Evolutionary conservation across 805 yeast species (phyloP).

Genomic region (Saccharomycopsis amapae): DNA sequence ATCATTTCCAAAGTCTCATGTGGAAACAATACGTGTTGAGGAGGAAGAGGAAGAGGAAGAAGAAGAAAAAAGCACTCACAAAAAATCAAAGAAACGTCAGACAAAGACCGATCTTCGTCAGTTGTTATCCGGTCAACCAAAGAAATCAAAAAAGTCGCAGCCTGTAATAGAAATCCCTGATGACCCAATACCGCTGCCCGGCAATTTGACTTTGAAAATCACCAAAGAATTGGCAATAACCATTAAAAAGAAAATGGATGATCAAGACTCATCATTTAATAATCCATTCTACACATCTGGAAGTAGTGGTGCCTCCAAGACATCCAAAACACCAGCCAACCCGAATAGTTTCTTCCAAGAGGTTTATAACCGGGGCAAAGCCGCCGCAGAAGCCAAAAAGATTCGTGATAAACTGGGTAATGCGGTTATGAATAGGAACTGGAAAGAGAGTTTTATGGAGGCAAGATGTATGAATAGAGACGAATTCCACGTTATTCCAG

Average conservation of each 20-base stretch:
- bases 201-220: slow-evolving; percentile 1
- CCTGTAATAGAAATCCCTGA: background rate
- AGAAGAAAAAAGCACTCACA: background rate
- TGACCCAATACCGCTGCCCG: background rate
- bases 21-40: background rate
- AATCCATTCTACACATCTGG: slow-evolving; percentile 12
- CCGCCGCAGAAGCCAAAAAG: background rate
- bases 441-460: slow-evolving; percentile 2
- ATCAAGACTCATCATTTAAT: slow-evolving; percentile 8
- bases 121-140: slow-evolving; percentile 3
- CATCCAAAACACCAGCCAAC: background rate
- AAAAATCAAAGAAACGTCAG: background rate
- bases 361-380: slow-evolving; percentile 5
- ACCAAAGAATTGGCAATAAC: slow-evolving; percentile 4
- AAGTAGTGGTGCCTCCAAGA: background rate
- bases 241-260: slow-evolving; percentile 8
- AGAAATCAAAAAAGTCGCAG: background rate
- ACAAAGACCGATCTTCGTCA: slow-evolving; percentile 1
- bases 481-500: slow-evolving; percentile 18
- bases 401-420: background rate
- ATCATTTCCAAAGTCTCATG: slow-evolving; percentile 1
- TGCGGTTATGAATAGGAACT: background rate
- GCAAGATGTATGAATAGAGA: slow-evolving; percentile 9
- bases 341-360: slow-evolving; percentile 8
- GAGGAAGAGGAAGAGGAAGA: background rate